phyloP scores from a whole-genome alignment of 2,329 filamentous ascomycete genomes.

The Trichoderma breve region DNA sequence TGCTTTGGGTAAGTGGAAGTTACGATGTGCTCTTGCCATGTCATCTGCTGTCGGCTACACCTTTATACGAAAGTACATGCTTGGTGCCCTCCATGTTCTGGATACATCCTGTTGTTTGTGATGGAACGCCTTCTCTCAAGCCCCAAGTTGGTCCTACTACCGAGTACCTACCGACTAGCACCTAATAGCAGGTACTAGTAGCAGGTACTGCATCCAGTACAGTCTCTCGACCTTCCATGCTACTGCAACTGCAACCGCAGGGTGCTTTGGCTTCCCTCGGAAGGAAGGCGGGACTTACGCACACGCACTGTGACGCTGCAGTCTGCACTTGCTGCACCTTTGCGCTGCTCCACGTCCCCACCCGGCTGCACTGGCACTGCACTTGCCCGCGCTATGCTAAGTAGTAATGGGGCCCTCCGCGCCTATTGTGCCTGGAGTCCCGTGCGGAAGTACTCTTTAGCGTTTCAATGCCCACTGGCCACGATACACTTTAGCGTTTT shows the following conservation, averaged over 20 bases:
- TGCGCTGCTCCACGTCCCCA: background rate
- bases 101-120: background rate
- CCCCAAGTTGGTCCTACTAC: background rate
- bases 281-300: conserved; percentile 6
- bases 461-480: background rate
- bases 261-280: background rate
- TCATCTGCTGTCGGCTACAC: background rate
- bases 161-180: too few species aligned
- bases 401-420: background rate
- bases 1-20: background rate
- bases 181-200: too few species aligned
- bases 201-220: background rate
- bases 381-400: background rate
- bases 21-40: background rate
- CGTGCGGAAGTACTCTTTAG: background rate
- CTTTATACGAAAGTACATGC: background rate
- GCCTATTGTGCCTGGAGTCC: conserved; percentile 2
- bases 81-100: background rate
- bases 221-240: background rate
- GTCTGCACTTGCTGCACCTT: background rate
- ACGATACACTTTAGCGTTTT: background rate
- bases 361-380: background rate
- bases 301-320: conserved; percentile 10
- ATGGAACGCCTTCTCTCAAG: background rate
- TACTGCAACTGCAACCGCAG: background rate